phyloP scores from a whole-genome alignment of 2,329 filamentous ascomycete genomes.

The Calonectria hawksworthii region DNA sequence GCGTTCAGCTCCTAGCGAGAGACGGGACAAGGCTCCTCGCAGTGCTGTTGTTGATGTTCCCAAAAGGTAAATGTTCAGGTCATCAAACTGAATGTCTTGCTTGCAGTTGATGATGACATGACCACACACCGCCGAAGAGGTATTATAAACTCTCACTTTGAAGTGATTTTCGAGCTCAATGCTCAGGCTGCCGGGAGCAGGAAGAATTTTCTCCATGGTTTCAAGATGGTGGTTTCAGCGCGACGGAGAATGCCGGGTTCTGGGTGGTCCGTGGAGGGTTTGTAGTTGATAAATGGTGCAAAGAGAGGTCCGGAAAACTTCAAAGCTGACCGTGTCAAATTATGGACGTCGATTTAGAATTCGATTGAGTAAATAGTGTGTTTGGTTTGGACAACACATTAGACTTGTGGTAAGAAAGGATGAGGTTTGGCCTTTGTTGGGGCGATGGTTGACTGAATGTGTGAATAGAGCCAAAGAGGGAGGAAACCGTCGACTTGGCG shows the following conservation, averaged over 20 bases:
- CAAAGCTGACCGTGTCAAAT: background rate
- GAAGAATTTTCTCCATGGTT: background rate
- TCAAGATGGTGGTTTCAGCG: background rate
- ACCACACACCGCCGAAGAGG: background rate
- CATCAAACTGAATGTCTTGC: background rate
- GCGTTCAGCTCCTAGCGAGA: background rate
- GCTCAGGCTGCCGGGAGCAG: background rate
- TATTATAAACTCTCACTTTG: background rate
- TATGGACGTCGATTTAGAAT: background rate
- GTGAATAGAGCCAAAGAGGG: background rate
- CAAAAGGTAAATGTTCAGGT: background rate
- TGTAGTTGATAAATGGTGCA: background rate
- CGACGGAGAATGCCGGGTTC: background rate
- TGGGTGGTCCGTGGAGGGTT: background rate
- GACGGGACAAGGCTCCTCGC: background rate
- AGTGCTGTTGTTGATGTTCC: background rate
- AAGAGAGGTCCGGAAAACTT: background rate
- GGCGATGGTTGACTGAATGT: background rate
- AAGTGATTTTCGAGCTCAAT: constrained; percentile 3
- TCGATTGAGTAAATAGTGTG: background rate
- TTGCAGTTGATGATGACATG: background rate
- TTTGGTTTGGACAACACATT: background rate
- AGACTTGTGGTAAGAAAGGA: background rate
- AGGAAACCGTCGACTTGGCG: too few relatives aligned
- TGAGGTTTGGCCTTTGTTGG: background rate